Evolutionary conservation across 352 stramenopile species (phyloP), one percentile per base, ranked within the genome.

Genomic region (Phytopythium kandeliae): DNA sequence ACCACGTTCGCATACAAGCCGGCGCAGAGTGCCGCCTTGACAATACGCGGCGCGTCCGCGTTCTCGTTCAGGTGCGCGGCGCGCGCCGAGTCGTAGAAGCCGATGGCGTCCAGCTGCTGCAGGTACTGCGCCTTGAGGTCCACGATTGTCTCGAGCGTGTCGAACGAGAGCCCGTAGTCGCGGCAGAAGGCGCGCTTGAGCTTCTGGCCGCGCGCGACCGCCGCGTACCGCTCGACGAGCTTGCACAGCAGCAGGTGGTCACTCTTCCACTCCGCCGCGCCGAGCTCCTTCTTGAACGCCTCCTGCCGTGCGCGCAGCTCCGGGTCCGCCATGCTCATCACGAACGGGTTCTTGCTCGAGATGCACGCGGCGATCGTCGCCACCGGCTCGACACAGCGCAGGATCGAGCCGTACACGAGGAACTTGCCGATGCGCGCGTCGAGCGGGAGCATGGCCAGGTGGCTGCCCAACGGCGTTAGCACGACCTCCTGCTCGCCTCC

Each of bases 401-500:
- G 44, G 41, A 96, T 92, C 13, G 80, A 89, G n/a, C 85, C 85
- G 42, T 86, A 96, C 34, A 96, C 74, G 2, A 94, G 51, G 52
- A 96, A 88, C 52, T 96, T 96, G 56, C 79, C 85, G 30, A 96
- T 88, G 17, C 85, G 85, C 19, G 85, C 85, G 48, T 96, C 84
- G 34, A 96, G 59, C 13, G 85, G 84, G 24, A 94, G 63, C 76
- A 88, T 89, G 4, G 76, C 79, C 53, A 93, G 64, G 54, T 91
- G 78, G 17, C 79, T 79, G 3, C 97, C 97, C 0, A 99, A 70
- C 15, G 96, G 89, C 40, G 97, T 99, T 28, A 99, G 62, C 17
- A 52, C 48, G 16, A 89, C 75, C 40, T 84, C 54, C 54, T 89
- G 76, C 22, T 85, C 57, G 53, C 87, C 78, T 22, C 70, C 67